These are phyloP conservation scores for Rhizopus arrhizus DNA, from an alignment of 371 early-diverging fungal species.

Conservation along the genomic window DNA sequence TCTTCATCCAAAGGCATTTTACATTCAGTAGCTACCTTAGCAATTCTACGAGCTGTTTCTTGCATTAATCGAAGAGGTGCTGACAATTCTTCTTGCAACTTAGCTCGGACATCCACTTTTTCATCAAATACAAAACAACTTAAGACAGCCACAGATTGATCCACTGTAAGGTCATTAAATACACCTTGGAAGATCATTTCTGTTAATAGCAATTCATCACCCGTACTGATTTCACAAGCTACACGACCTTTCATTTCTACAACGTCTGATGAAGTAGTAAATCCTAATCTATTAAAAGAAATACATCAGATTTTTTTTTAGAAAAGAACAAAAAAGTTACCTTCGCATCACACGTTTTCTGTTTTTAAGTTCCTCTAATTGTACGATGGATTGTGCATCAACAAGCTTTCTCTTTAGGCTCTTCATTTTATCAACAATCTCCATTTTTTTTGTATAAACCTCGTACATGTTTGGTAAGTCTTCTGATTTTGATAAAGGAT, in stretches of 20 bases:
- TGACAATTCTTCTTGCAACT: conserved; percentile 75
- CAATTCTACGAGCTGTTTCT: conserved; percentile 87
- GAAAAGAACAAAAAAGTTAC: conserved; percentile 22
- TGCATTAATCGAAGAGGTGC: conserved; percentile 83
- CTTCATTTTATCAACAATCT: conserved; percentile 58
- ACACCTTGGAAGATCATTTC: conserved; percentile 99
- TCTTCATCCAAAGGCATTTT: conserved; percentile 82
- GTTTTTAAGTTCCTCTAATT: conserved; percentile 91
- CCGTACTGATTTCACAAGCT: conserved; percentile 98
- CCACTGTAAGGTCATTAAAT: conserved; percentile 91
- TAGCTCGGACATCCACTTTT: conserved; percentile 52
- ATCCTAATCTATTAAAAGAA: conserved; percentile 68
- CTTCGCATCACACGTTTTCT: conserved; percentile 87
- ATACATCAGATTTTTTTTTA: not conserved
- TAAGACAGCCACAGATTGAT: conserved; percentile 90
- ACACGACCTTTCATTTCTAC: conserved; percentile 98
- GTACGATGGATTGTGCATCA: conserved; percentile 81
- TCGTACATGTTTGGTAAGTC: conserved; percentile 65
- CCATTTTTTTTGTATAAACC: conserved; percentile 69
- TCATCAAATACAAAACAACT: conserved; percentile 97
- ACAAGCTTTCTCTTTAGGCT: conserved; percentile 69
- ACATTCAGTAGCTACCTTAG: conserved; percentile 85
- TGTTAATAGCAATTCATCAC: conserved; percentile 97
- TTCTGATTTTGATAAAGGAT: conserved; percentile 59
- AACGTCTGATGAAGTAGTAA: conserved; percentile 79